Conservation (phyloP, 1,284 basidiomycete species). For the Meira miltonrushii region DNA sequence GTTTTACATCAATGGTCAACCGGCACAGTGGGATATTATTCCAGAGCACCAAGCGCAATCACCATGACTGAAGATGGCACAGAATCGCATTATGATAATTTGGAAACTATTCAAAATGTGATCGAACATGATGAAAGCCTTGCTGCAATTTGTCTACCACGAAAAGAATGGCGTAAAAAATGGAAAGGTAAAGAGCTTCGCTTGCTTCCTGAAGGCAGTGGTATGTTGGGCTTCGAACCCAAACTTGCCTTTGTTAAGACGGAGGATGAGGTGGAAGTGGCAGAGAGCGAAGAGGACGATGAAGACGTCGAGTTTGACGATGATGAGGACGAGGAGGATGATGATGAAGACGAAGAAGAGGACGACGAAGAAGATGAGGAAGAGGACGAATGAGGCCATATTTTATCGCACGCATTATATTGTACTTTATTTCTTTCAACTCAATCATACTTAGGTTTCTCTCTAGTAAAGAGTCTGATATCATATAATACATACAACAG, state of each 20-base stretch:
- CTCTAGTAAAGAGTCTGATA: no score
- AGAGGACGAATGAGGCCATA: background rate
- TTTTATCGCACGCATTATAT: background rate
- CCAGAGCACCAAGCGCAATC: conserved; percentile 20
- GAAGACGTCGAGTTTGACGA: conserved; percentile 9
- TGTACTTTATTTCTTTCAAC: background rate
- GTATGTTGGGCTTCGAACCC: conserved; percentile 1
- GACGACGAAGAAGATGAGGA: conserved; percentile 9
- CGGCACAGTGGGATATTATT: conserved; percentile 42
- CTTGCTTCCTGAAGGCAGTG: background rate
- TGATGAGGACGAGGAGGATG: conserved; percentile 9
- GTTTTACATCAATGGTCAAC: conserved; percentile 48
- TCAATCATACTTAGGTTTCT: background rate
- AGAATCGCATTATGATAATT: background rate
- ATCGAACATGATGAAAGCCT: conserved; percentile 18
- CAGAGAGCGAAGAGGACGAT: conserved; percentile 11
- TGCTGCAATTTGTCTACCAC: background rate
- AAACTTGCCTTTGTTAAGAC: conserved; percentile 4
- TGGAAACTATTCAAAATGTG: conserved; percentile 6
- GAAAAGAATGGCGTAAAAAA: conserved; percentile 16
- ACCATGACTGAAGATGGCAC: background rate
- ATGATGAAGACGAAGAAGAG: conserved; percentile 5
- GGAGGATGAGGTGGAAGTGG: conserved; percentile 4
- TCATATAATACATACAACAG: no score
- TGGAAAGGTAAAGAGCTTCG: conserved; percentile 10